Base-by-base conservation (phyloP, 2,329 filamentous ascomycete genomes). In the Knoxdaviesia proteae region DNA sequence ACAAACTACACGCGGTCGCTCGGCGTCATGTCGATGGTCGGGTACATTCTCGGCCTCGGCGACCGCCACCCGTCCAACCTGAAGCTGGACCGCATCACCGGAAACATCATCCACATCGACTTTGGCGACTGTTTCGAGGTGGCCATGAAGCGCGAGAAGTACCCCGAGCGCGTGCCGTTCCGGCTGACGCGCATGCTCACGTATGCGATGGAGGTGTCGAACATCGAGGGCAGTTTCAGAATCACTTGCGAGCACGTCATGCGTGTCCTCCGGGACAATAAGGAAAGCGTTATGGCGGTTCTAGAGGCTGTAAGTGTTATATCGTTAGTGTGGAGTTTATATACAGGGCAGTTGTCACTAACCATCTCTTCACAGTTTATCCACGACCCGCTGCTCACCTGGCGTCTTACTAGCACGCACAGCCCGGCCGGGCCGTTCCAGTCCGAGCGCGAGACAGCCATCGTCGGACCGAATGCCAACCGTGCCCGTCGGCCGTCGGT, bases 1-100 rank as follows among this genome's bases (percentile, higher is more conserved):
- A 98, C 92, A n/a, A 98, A 94, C 57, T 99, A 98, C 62, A 98
- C 90, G 11, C 80, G 90, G 45, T 96, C 88, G 1, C 69, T 98
- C 2, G 90, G 84, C 51, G 90, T 98, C 53, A 99, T 98, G 90
- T 94, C 86, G n/a, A 98, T 99, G 86, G 90, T 96, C n/a, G 90
- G 90, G 48, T 99, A 99, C 59, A 96, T 99, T 49, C 75, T 99
- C 29, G 92, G 90, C 46, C 68, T 99, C 9, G 90, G 90, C 43
- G 90, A 99, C 62, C 79, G 92, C 40, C 90, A 99, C 61, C 92
- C 92, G 35, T 94, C 86, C 47, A 99, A 99, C 59, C 64, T 99
- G 54, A 92, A 98, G 80, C 78, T 99, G 36, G 90, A 98, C 59
- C 80, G 86, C 36, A 77, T 92, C 47, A 96, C 88, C 1, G 90